A percentile compares a stretch with the other conserved stretches of the same genome.
Conservation (phyloP, 1,284 basidiomycete genomes). For the Apiotrichum akiyoshidainum region DNA sequence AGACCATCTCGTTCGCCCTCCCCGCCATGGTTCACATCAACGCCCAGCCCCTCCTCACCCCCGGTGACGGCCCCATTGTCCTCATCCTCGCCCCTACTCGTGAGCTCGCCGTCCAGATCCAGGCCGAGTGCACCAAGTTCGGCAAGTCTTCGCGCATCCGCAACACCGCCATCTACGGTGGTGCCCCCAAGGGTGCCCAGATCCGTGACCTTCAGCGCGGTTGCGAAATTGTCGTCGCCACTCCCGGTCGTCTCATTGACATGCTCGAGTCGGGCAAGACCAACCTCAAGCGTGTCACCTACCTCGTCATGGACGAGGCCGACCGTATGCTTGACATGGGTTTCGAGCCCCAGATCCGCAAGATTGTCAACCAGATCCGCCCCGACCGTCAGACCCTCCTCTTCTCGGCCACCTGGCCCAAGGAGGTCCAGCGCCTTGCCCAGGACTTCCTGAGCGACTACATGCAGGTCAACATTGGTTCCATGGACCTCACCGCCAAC, state of each 20-base stretch:
- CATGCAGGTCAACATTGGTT: constrained; percentile 98
- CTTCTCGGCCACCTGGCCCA: constrained; percentile 99
- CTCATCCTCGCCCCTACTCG: constrained; percentile 95
- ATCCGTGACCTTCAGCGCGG: constrained; percentile 96
- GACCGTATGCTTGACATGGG: constrained; percentile 63
- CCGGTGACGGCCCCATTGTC: constrained; percentile 95
- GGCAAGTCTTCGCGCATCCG: constrained; percentile 95
- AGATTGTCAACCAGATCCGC: constrained; percentile 94
- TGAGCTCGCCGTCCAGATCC: constrained; percentile 97
- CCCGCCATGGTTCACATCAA: constrained; percentile 99
- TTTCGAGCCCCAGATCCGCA: constrained; percentile 99
- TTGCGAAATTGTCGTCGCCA: constrained; percentile 95
- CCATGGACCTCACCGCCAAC: constrained; percentile 96
- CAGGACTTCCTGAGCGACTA: constrained; percentile 94
- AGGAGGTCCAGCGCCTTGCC: constrained; percentile 97
- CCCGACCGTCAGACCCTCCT: constrained; percentile 93
- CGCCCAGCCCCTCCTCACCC: constrained; percentile 88
- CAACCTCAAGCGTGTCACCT: constrained; percentile 91
- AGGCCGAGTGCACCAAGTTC: constrained; percentile 97
- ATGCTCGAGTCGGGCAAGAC: constrained; percentile 96
- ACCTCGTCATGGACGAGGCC: constrained; percentile 98
- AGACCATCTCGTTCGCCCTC: constrained; percentile 96
- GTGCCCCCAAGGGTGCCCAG: constrained; percentile 96
- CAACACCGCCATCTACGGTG: constrained; percentile 97
- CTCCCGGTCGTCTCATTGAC: constrained; percentile 91